Base-by-base conservation (phyloP, 1,284 basidiomycete genomes). In the Taiwanofungus camphoratus region DNA sequence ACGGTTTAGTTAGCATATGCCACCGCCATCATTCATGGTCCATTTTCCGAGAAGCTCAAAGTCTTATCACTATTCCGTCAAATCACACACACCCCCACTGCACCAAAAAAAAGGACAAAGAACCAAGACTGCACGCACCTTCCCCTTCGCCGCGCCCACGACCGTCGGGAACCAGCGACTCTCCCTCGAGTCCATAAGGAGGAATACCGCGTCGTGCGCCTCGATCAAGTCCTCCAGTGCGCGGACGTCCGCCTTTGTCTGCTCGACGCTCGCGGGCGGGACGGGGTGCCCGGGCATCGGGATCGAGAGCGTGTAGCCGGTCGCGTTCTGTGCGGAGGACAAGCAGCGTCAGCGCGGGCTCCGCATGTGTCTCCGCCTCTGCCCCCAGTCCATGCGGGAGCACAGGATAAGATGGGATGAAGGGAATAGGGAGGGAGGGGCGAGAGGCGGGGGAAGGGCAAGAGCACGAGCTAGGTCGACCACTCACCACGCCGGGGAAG, bases 251-350 rank as follows among this genome's bases (percentile, higher is more conserved):
- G 74, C 70, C 57, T 78, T 76, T 0, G 78, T 70, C 51, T 82
- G 74, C 4, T 72, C 73, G 2, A 81, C 59, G 0, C 75, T 73
- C 0, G 68, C 60, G 0, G 76, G 68, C 4, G 85, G 80, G 40
- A 98, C 74, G 0, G 93, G 93, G 57, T 99, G 95, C 0, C 96
- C 96, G 0, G 96, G 96, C 95, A 99, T 99, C 1, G 96, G 95
- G 48, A 99, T 87, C 12, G 79, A 78, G 9, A 99, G 67, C 9
- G 76, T 71, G 52, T 86, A 68, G 0, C 91, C 94, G 0, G 70
- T 73, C 0, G 92, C 80, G 45, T 92, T 85, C 89, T 94, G 52
- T 7, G 13, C 24, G 35, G 18, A 23, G 13, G n/a, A 27, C 32
- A n/a, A 6, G 6, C 22, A 39, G 29, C 19, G 23, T 27, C 13